Evolutionary conservation across 768 basidiomycete genomes (phyloP).

Genomic region (Lentinula detonsa): DNA sequence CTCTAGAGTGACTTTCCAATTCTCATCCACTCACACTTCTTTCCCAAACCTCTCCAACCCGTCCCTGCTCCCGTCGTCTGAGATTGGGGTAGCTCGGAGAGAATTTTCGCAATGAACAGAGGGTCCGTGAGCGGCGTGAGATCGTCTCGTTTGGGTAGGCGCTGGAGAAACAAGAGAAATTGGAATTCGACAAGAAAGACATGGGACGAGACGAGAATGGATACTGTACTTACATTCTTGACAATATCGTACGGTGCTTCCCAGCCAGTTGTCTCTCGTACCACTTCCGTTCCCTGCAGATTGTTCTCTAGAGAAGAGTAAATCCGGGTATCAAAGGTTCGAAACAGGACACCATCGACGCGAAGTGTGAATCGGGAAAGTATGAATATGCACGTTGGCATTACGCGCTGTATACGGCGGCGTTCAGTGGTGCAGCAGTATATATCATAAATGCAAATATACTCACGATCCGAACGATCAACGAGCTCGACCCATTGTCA

Average conservation of each 20-base stretch:
- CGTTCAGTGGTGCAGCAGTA: conserved; percentile 1
- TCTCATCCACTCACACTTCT: conserved; percentile 20
- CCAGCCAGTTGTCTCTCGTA: conserved; percentile 85
- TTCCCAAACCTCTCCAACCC: conserved; percentile 80
- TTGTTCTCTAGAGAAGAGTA: conserved; percentile 75
- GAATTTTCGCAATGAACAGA: conserved; percentile 70
- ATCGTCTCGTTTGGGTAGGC: conserved; percentile 70
- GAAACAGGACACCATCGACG: conserved; percentile 92
- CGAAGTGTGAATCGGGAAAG: conserved; percentile 88
- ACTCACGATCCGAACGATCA: conserved; percentile 84
- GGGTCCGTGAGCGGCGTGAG: conserved; percentile 84
- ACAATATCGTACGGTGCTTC: conserved; percentile 84
- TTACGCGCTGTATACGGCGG: conserved; percentile 71
- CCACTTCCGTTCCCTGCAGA: conserved; percentile 38
- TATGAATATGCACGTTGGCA: conserved; percentile 93
- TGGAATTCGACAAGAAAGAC: conserved; percentile 2
- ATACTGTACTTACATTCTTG: conserved; percentile 53
- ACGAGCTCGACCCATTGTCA: conserved; percentile 87
- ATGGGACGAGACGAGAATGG: not conserved
- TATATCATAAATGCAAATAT: not conserved
- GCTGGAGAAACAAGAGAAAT: conserved; percentile 29
- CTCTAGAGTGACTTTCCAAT: not conserved
- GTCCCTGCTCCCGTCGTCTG: conserved; percentile 71
- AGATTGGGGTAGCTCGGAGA: conserved; percentile 56
- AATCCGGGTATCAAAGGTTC: conserved; percentile 81